phyloP scores from a whole-genome alignment of 1,139 yeast genomes.

The Candida freyschussii region DNA sequence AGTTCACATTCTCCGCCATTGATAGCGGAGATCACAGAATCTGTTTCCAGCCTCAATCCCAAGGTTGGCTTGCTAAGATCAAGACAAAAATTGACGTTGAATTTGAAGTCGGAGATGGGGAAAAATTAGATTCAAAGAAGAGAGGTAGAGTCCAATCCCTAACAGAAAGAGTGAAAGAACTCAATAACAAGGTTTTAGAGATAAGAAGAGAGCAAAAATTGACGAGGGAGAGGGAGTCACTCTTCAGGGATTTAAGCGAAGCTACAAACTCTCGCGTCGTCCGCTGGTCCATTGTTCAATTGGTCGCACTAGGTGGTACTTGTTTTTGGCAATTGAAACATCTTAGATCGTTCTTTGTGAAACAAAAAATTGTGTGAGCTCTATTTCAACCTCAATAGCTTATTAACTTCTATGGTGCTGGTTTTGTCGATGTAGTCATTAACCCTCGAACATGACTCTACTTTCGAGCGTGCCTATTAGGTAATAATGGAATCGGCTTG shows the following conservation, averaged over 20 bases:
- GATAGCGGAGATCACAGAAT: conserved; percentile 72
- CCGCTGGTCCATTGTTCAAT: conserved; percentile 60
- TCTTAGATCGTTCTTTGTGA: conserved; percentile 57
- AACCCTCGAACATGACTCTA: no score
- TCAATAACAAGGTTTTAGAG: conserved; percentile 51
- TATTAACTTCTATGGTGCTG: no score
- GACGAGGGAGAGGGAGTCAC: conserved; percentile 66
- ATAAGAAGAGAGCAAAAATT: conserved; percentile 61
- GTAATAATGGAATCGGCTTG: no score
- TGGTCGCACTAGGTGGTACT: conserved; percentile 48
- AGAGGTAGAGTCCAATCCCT: conserved; percentile 44
- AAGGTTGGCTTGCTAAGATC: conserved; percentile 86
- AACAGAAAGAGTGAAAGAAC: conserved; percentile 46
- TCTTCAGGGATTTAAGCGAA: conserved; percentile 65
- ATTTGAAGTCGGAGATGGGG: conserved; percentile 49
- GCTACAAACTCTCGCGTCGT: conserved; percentile 59
- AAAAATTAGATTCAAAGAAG: conserved; percentile 47
- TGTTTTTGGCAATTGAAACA: conserved; percentile 69
- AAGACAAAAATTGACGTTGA: conserved; percentile 43
- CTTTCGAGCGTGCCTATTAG: no score
- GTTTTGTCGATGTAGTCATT: no score
- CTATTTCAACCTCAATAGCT: no score
- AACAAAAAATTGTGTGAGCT: conserved; percentile 51
- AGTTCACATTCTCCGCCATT: conserved; percentile 63
- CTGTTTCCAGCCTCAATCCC: conserved; percentile 62